Evolutionary conservation across 2,329 filamentous ascomycete species (phyloP).

Genomic region (Cephalotrichum gorgonifer): DNA sequence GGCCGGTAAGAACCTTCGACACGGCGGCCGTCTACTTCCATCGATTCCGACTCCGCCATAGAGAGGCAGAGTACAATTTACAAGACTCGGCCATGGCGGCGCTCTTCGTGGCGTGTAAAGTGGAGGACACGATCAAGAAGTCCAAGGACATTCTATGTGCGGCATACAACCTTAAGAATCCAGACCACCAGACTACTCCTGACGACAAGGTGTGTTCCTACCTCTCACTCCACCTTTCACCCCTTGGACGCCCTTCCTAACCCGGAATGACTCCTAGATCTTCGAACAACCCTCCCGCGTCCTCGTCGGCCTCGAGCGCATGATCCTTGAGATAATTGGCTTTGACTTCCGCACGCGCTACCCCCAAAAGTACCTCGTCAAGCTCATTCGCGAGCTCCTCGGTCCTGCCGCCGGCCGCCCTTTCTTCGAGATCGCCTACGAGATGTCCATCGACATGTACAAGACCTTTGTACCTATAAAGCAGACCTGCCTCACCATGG

Average conservation of each 20-base stretch:
- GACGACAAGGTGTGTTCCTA: slow-evolving; percentile 63
- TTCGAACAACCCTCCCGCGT: slow-evolving; percentile 72
- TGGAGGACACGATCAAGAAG: slow-evolving; percentile 96
- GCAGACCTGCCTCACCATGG: slow-evolving; percentile 77
- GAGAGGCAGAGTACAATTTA: slow-evolving; percentile 77
- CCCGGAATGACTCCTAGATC: slow-evolving; percentile 34
- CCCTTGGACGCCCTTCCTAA: background rate
- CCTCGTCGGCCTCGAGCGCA: slow-evolving; percentile 80
- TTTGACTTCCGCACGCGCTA: slow-evolving; percentile 91
- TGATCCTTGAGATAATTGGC: slow-evolving; percentile 84
- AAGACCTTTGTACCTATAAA: slow-evolving; percentile 90
- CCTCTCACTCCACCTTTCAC: background rate
- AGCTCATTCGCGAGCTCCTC: slow-evolving; percentile 56
- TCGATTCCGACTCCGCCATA: slow-evolving; percentile 78
- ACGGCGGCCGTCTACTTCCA: slow-evolving; percentile 91
- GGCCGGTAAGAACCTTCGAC: slow-evolving; percentile 82
- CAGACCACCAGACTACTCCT: slow-evolving; percentile 56
- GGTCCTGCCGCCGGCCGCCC: slow-evolving; percentile 35
- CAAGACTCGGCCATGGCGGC: slow-evolving; percentile 80
- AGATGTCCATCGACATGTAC: slow-evolving; percentile 80
- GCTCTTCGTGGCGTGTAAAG: slow-evolving; percentile 89
- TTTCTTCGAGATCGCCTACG: slow-evolving; percentile 62
- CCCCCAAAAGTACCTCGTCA: slow-evolving; percentile 75
- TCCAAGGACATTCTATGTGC: slow-evolving; percentile 86
- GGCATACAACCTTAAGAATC: slow-evolving; percentile 72